Base-by-base conservation (phyloP, 2,329 filamentous ascomycete species). In the Hypoxylon sp. region DNA sequence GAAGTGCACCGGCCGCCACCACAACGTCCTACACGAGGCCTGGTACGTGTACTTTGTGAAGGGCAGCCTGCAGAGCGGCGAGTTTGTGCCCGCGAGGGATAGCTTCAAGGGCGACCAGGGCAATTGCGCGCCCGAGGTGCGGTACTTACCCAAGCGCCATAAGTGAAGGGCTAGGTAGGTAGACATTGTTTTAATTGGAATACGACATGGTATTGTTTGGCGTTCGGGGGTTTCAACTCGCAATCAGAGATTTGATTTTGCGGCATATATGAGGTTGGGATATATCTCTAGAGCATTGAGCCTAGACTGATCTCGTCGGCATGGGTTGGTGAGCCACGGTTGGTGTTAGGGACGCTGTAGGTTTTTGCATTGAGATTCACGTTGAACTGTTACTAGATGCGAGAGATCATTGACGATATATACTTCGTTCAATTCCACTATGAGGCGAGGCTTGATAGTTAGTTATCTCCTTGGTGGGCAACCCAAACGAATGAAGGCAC, bases 1-100 rank as follows among this genome's bases (percentile, higher is more conserved):
- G 53, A 75, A 79, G 64, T 84, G 82, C 68, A 65, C 71, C 8
- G 76, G 78, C 1, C 65, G 73, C 1, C 62, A 71, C n/a, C 69
- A 66, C 20, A 77, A 80, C 20, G 75, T 78, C n/a, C 72, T 85
- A 13, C 78, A 84, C 62, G 81, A 85, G 75, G 80, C 81, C 15
- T 85, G 83, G 82, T 86, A 85, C 67, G 79, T 81, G 46, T 85
- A 82, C 70, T 82, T 84, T 62, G 79, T 86, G 7, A 76, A 80
- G 70, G 84, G 84, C 3, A 84, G 79, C 68, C 67, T 85, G 63
- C 82, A 85, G 73, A 79, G 77, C 43, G 82, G 82, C 46, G 73
- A 79, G 57, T 84, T 84, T 63, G 77, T 84, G 15, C 79, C 82
- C 0, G 79, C 79, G 2, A 68, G 70, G 66, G 76, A 77, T 47